phyloP scores from a whole-genome alignment of 805 yeast species.

The Candida anglica region DNA sequence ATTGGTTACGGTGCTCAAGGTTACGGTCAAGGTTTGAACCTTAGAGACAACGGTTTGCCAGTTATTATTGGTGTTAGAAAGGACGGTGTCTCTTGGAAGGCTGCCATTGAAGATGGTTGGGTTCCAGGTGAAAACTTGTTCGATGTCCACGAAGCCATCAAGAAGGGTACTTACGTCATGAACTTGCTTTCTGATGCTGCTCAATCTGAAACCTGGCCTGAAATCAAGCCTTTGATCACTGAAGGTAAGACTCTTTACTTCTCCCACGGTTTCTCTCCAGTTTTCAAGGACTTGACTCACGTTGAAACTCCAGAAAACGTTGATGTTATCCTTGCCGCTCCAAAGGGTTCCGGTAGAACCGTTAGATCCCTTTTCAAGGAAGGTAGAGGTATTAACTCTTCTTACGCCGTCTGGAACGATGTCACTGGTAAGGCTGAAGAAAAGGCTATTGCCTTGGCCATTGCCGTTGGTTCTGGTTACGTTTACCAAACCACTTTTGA shows the following conservation, averaged over 20 bases:
- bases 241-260: constrained; percentile 98
- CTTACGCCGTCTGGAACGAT: constrained; percentile 99
- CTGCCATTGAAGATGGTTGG: constrained; percentile 99
- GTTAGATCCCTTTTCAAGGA: constrained; percentile 99
- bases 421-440: constrained; percentile 99
- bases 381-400: constrained; percentile 99
- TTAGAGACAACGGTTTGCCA: constrained; percentile 98
- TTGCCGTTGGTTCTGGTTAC: constrained; percentile 99
- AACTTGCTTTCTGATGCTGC: constrained; percentile 99
- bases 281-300: constrained; percentile 94
- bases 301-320: constrained; percentile 94
- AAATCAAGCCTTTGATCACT: constrained; percentile 85
- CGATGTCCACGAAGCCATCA: constrained; percentile 89
- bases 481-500: constrained; percentile 99
- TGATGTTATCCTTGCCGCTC: constrained; percentile 98
- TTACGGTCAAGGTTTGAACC: constrained; percentile 99
- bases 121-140: constrained; percentile 98
- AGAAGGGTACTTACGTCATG: constrained; percentile 91
- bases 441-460: constrained; percentile 97
- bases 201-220: constrained; percentile 96
- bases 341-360: constrained; percentile 99
- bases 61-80: constrained; percentile 98
- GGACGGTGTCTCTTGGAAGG: constrained; percentile 99
- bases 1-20: constrained; percentile 99
- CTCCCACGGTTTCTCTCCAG: constrained; percentile 99